A percentile compares a stretch with the other conserved stretches of the same genome.
These are phyloP conservation scores for Cyamopsis tetragonoloba DNA, from an alignment of 306 rosid genomes.

Conservation along the genomic window DNA sequence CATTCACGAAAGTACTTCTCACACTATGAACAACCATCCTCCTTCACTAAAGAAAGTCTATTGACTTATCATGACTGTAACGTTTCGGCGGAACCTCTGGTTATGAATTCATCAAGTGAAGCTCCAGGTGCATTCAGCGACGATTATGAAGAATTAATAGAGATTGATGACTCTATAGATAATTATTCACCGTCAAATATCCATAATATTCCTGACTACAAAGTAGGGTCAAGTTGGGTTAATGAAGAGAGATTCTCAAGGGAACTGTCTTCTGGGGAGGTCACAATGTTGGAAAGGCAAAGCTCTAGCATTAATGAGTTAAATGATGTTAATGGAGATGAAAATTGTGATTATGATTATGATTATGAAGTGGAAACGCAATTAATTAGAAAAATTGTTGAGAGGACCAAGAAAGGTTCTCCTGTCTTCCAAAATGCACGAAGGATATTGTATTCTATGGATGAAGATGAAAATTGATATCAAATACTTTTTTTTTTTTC, in stretches of 20 bases:
- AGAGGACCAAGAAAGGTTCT: constrained; percentile 72
- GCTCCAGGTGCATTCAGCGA: constrained; percentile 56
- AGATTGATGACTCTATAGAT: constrained; percentile 45
- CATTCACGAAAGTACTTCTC: constrained; percentile 25
- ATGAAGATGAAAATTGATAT: constrained; percentile 32
- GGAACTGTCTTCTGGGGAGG: constrained; percentile 23
- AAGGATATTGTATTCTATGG: constrained; percentile 50
- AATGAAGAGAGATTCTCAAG: constrained; percentile 20
- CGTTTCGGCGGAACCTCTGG: constrained; percentile 29
- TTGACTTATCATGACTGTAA: constrained; percentile 26
- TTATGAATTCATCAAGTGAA: constrained; percentile 59
- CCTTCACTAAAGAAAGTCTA: constrained; percentile 27
- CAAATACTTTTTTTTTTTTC: constrained; percentile 18
- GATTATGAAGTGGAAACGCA: constrained; percentile 59
- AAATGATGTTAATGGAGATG: constrained; percentile 35
- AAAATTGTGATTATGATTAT: constrained; percentile 42
- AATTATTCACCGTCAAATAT: constrained; percentile 41
- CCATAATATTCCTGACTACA: constrained; percentile 20
- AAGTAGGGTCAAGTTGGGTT: background rate
- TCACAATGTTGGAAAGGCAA: constrained; percentile 27
- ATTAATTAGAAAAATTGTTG: constrained; percentile 74
- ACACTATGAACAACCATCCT: constrained; percentile 17
- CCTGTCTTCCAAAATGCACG: constrained; percentile 62
- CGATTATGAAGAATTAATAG: constrained; percentile 50
- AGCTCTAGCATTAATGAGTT: constrained; percentile 26